A percentile compares a stretch with the other conserved stretches of the same genome.
These are phyloP conservation scores for Bretschneidera sinensis DNA, from an alignment of 345 rosid genomes.

Conservation along the genomic window DNA sequence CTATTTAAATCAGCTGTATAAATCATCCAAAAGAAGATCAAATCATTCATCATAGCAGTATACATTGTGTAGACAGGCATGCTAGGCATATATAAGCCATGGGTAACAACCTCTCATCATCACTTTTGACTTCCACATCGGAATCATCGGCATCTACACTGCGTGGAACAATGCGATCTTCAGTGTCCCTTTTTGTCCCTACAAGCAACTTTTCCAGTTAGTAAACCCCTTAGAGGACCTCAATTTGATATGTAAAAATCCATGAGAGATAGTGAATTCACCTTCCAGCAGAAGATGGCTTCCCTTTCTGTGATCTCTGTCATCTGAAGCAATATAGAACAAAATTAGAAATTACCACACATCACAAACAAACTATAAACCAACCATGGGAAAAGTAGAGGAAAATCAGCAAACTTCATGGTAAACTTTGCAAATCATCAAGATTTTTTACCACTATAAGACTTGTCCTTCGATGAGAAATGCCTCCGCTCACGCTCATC, in stretches of 20 bases:
- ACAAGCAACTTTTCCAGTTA: slow-evolving; percentile 16
- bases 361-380: neutral
- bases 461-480: slow-evolving; percentile 82
- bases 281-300: slow-evolving; percentile 83
- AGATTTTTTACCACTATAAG: slow-evolving; percentile 41
- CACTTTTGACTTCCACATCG: slow-evolving; percentile 69
- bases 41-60: neutral
- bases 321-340: slow-evolving; percentile 45
- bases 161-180: slow-evolving; percentile 78
- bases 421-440: neutral
- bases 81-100: neutral
- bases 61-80: neutral
- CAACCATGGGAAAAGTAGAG: neutral
- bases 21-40: neutral
- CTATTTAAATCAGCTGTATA: neutral
- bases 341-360: neutral
- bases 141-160: slow-evolving; percentile 97
- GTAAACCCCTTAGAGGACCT: slow-evolving; percentile 13
- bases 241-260: slow-evolving; percentile 3
- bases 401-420: slow-evolving; percentile 7
- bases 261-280: slow-evolving; percentile 10
- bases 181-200: slow-evolving; percentile 77
- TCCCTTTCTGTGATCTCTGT: slow-evolving; percentile 79
- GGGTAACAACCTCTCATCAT: slow-evolving; percentile 52
- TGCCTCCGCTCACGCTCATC: slow-evolving; percentile 90